Evolutionary conservation across 352 stramenopile species (phyloP), one percentile per base, ranked within the genome.

Genomic region (Phytophthora quininea): DNA sequence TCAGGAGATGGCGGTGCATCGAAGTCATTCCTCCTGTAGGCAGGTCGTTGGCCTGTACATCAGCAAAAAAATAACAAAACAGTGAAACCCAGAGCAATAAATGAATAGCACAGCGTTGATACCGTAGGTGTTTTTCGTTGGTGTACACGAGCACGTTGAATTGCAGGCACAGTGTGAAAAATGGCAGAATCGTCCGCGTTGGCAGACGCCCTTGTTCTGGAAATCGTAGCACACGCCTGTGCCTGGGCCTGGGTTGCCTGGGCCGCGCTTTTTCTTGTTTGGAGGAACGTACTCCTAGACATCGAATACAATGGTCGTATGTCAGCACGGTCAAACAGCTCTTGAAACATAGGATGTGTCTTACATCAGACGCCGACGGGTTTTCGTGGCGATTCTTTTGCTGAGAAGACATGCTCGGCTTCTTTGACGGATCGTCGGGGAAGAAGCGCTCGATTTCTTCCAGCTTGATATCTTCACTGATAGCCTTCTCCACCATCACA

Each of bases 101-200:
- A 15, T 64, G 42, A 19, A 46, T 7, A 56, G 2, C 19, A 50
- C 33, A 45, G 30, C n/a, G 33, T 49, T 11, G 53, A 56, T 69
- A 95, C 87, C 88, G 63, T 96, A 96, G 46, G 88, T 95, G 74
- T 96, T 93, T 61, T 90, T 92, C 3, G 79, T 63, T 10, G 83
- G 75, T 4, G 88, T 96, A 66, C 88, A 96, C 3, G 79, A 90
- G 54, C 88, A 96, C 38, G 85, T 92, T 12, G 86, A 93, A 67
- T 96, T 93, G 63, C 88, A 96, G 8, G 88, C 88, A 56, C 88
- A 96, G 65, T 96, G 88, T 12, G 86, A 95, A 62, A 96, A 96
- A 57, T 96, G 88, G 69, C 88, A 96, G 52, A 91, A 93, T 19
- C 84, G 78, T 7, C 86, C 88, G 12, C 88, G 88, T 58, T 95